phyloP scores from a whole-genome alignment of 1,139 yeast genomes.

The Taphrina communis region DNA sequence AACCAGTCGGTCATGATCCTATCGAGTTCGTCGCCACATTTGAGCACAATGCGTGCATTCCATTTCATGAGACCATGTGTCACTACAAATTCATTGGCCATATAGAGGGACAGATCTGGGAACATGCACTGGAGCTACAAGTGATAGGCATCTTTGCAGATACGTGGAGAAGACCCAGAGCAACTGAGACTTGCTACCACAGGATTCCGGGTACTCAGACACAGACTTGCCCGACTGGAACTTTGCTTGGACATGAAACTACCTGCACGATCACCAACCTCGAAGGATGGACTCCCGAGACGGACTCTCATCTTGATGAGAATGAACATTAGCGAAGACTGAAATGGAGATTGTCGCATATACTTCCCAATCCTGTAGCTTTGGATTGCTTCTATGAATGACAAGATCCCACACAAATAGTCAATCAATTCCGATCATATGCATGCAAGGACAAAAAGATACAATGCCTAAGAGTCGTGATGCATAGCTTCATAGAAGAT shows the following conservation, averaged over 20 bases:
- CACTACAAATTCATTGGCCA: slow-evolving; percentile 5
- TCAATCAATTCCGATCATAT: too few relatives aligned
- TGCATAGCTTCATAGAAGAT: too few relatives aligned
- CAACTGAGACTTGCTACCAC: neutral
- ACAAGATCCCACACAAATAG: too few relatives aligned
- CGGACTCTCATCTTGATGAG: too few relatives aligned
- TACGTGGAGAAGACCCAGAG: neutral
- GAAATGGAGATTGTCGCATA: too few relatives aligned
- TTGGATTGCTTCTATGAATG: too few relatives aligned
- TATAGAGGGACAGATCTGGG: slow-evolving; percentile 2
- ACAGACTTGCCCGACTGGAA: neutral
- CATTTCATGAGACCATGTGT: neutral
- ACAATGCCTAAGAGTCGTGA: too few relatives aligned
- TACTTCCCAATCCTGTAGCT: too few relatives aligned
- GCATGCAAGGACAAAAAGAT: too few relatives aligned
- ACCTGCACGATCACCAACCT: neutral
- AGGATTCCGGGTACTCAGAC: neutral
- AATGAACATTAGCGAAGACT: too few relatives aligned
- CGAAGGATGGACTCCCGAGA: slow-evolving; percentile 1
- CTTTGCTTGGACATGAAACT: neutral
- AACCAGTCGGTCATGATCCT: neutral
- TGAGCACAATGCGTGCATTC: slow-evolving; percentile 5
- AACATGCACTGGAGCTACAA: neutral
- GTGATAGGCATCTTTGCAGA: neutral
- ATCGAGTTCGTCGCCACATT: neutral